Percentiles rank a stretch among this genome's conserved stretches.
These are phyloP conservation scores for Aspergillus amoenus DNA, from an alignment of 2,329 filamentous ascomycete species.

Conservation along the genomic window DNA sequence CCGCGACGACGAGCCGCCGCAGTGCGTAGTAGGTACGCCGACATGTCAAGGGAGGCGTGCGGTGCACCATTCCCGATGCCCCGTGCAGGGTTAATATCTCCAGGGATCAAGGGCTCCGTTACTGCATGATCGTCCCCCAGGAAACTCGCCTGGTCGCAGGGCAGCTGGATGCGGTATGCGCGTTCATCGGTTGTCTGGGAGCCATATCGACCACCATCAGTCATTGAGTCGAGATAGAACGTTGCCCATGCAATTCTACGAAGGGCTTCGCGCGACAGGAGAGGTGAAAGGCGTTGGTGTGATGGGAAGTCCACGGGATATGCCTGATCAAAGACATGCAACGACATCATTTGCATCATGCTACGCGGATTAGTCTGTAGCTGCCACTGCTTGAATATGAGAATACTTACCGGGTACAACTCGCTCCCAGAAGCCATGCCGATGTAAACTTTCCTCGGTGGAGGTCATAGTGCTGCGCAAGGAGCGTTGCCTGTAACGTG, in stretches of 20 bases:
- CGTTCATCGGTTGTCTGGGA: background rate
- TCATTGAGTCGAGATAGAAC: background rate
- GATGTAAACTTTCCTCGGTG: background rate
- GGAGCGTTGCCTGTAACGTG: background rate
- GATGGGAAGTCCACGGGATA: background rate
- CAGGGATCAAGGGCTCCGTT: background rate
- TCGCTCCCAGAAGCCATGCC: background rate
- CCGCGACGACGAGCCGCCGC: background rate
- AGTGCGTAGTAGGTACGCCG: background rate
- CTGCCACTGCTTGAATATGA: too few species aligned
- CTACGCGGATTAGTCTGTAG: background rate
- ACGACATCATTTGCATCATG: slow-evolving; percentile 3
- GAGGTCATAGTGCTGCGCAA: background rate
- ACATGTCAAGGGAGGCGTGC: background rate
- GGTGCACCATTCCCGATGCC: background rate
- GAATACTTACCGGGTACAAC: background rate
- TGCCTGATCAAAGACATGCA: background rate
- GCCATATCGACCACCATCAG: background rate
- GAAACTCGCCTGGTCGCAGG: background rate
- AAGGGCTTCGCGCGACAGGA: background rate
- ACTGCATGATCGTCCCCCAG: background rate
- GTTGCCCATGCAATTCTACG: background rate
- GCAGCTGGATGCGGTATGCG: background rate
- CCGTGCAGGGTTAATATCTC: background rate
- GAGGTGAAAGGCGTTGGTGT: background rate